phyloP scores from a whole-genome alignment of 139 green algal species.

The Coelastrella sp. region DNA sequence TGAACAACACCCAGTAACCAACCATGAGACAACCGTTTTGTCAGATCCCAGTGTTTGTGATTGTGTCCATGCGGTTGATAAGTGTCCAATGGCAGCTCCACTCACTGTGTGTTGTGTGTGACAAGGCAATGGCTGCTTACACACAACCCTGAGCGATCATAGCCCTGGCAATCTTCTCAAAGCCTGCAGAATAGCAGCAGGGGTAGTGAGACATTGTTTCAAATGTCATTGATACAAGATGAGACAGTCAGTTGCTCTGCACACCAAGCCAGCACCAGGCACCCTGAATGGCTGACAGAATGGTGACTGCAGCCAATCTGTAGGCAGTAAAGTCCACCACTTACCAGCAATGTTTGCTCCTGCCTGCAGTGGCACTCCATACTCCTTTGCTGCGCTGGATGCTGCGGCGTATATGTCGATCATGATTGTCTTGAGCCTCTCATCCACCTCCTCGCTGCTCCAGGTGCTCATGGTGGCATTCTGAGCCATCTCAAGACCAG shows the following conservation, averaged over 20 bases:
- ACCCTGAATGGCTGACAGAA: background rate
- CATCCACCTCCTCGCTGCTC: constrained; percentile 78
- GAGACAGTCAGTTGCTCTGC: too few relatives aligned
- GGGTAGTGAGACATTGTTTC: too few relatives aligned
- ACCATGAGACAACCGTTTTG: too few relatives aligned
- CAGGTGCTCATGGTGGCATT: constrained; percentile 80
- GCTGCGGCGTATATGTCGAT: constrained; percentile 17
- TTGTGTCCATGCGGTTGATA: too few relatives aligned
- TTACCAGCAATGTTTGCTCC: constrained; percentile 81
- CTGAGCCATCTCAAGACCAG: constrained; percentile 90
- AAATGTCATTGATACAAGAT: too few relatives aligned
- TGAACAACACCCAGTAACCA: too few relatives aligned
- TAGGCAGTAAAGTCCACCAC: too few relatives aligned
- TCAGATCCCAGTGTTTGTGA: too few relatives aligned
- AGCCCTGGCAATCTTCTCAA: constrained; percentile 77
- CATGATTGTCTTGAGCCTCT: constrained; percentile 62
- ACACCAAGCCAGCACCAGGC: background rate
- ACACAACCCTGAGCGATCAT: constrained; percentile 79
- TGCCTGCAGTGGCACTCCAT: constrained; percentile 63
- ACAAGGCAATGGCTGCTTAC: constrained; percentile 78
- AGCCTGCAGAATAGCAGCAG: too few relatives aligned
- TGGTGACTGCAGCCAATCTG: background rate
- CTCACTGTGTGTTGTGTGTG: too few relatives aligned
- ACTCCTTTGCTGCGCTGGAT: constrained; percentile 53
- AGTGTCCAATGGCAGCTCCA: too few relatives aligned